Evolutionary conservation across 192 early-diverging fungal species (phyloP).

Genomic region (Spizellomyces sp.): DNA sequence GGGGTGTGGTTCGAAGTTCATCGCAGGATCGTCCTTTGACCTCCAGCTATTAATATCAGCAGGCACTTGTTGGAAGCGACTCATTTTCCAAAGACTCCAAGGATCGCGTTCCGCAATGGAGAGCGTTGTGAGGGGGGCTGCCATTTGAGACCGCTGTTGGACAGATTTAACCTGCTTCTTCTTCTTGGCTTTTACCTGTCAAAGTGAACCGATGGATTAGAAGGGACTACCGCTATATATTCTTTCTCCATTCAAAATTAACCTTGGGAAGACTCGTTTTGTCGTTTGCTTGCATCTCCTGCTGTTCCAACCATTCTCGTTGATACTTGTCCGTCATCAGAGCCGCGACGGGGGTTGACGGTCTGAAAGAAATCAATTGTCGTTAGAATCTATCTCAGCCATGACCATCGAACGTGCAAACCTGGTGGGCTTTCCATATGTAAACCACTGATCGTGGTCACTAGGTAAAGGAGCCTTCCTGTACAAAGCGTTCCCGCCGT

Average conservation of each 20-base stretch:
- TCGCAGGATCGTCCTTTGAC: constrained; percentile 15
- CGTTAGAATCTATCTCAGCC: neutral
- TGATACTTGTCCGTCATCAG: constrained; percentile 63
- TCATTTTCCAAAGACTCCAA: constrained; percentile 53
- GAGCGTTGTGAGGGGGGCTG: neutral
- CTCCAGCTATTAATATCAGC: constrained; percentile 41
- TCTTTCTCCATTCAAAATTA: neutral
- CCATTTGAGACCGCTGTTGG: neutral
- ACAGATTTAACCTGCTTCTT: neutral
- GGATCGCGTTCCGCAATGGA: constrained; percentile 40
- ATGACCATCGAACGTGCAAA: constrained; percentile 6
- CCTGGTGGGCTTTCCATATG: constrained; percentile 64
- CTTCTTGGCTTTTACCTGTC: neutral
- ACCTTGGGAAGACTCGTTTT: constrained; percentile 20
- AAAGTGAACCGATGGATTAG: neutral
- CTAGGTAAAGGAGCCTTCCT: constrained; percentile 50
- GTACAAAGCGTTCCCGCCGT: constrained; percentile 23
- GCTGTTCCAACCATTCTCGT: constrained; percentile 49
- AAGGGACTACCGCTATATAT: neutral
- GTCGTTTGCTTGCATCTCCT: constrained; percentile 28
- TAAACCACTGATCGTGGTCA: constrained; percentile 50
- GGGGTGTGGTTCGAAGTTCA: constrained; percentile 7
- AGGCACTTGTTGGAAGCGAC: constrained; percentile 44
- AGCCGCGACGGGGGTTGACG: constrained; percentile 54
- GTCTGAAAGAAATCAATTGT: constrained; percentile 34